phyloP scores from a whole-genome alignment of 495 filamentous ascomycete genomes.

The Cladorrhinum samala region DNA sequence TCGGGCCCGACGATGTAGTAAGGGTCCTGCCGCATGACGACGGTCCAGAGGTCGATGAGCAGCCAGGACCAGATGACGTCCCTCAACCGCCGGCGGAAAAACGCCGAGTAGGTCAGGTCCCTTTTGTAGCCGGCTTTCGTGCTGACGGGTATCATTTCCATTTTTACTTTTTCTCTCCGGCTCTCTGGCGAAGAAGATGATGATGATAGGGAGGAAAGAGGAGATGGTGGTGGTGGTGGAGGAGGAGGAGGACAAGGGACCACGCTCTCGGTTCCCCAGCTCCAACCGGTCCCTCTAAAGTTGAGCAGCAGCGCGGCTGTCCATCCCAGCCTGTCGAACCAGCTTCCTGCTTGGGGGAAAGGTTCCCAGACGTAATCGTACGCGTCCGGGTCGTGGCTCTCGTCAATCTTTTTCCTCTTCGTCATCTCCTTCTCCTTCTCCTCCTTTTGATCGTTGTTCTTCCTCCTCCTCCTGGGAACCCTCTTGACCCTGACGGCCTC shows the following conservation, averaged over 20 bases:
- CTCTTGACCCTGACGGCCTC: slow-evolving; percentile 62
- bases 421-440: slow-evolving; percentile 17
- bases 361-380: slow-evolving; percentile 62
- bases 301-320: slow-evolving; percentile 59
- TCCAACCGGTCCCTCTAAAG: slow-evolving; percentile 72
- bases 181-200: not conserved
- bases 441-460: not conserved
- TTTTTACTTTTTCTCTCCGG: not conserved
- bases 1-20: slow-evolving; percentile 60
- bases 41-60: slow-evolving; percentile 52
- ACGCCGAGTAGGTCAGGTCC: not conserved
- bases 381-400: slow-evolving; percentile 18
- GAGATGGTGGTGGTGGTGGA: no score
- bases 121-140: not conserved
- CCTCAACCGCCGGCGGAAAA: not conserved
- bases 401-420: slow-evolving; percentile 16
- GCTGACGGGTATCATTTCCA: not conserved
- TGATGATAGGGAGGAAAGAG: slow-evolving; percentile 52
- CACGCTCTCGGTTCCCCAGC: no score
- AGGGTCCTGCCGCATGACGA: slow-evolving; percentile 61
- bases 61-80: not conserved
- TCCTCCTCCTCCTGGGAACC: slow-evolving; percentile 17
- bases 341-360: slow-evolving; percentile 51
- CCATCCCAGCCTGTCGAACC: slow-evolving; percentile 66
- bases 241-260: no score